Evolutionary conservation across 768 basidiomycete genomes (phyloP).

Genomic region (Mycena rosella): DNA sequence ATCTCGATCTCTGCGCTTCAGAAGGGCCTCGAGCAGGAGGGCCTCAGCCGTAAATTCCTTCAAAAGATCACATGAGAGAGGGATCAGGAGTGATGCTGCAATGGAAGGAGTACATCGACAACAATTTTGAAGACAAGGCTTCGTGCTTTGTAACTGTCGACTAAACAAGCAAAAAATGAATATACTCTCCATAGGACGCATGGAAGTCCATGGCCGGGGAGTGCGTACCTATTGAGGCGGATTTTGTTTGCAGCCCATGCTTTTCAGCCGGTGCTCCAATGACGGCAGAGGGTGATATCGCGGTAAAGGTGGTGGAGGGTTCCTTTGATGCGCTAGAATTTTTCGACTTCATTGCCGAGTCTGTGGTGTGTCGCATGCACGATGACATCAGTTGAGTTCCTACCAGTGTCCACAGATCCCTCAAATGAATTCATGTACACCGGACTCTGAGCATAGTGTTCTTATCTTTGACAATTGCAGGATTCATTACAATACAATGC

Average conservation of each 20-base stretch:
- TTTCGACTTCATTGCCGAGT: conserved; percentile 5
- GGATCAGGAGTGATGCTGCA: not conserved
- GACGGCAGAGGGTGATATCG: not conserved
- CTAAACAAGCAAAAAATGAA: conserved; percentile 1
- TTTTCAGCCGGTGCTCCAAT: not conserved
- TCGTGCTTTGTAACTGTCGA: not conserved
- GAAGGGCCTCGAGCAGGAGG: not conserved
- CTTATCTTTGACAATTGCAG: not conserved
- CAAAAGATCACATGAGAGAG: not conserved
- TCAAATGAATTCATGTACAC: not conserved
- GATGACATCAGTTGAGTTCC: too few relatives aligned
- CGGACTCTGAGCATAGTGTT: not conserved
- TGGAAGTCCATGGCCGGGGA: not conserved
- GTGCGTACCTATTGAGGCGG: not conserved
- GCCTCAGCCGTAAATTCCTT: not conserved
- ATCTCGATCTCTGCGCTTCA: not conserved
- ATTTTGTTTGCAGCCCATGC: not conserved
- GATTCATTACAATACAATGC: not conserved
- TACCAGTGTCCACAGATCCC: not conserved
- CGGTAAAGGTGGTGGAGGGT: not conserved
- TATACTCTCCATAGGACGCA: not conserved
- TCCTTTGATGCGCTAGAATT: not conserved
- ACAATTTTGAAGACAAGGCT: not conserved
- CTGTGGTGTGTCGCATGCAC: not conserved
- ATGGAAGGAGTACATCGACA: not conserved